A percentile compares a stretch with the other conserved stretches of the same genome.
phyloP scores from a whole-genome alignment of 305 asterid genomes.

The Fraxinus platypoda region DNA sequence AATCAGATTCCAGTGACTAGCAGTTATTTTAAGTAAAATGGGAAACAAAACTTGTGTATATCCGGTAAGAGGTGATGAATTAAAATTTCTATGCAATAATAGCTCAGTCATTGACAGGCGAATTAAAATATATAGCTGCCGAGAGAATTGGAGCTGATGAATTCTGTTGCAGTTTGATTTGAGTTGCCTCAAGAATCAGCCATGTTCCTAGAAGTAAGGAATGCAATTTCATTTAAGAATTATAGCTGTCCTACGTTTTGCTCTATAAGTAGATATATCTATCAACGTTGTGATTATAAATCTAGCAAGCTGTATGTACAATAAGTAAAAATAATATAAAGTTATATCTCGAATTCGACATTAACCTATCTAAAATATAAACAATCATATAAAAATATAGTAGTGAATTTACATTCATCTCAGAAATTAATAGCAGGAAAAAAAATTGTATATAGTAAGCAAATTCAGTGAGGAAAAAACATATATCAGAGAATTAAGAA shows the following conservation, averaged over 20 bases:
- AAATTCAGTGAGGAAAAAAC: background rate
- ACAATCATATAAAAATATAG: background rate
- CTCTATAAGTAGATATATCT: constrained; percentile 14
- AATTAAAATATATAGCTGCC: background rate
- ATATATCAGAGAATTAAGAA: constrained; percentile 5
- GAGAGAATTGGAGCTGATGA: background rate
- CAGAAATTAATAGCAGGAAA: constrained; percentile 13
- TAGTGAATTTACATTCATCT: constrained; percentile 9
- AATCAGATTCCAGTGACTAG: background rate
- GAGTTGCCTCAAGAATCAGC: constrained; percentile 3
- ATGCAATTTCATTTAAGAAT: background rate
- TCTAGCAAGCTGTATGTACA: constrained; percentile 7
- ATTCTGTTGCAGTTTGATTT: background rate
- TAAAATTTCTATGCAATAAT: background rate
- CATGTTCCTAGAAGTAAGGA: background rate
- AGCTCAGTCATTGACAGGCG: background rate
- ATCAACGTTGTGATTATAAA: background rate
- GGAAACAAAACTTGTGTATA: background rate
- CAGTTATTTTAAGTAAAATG: background rate
- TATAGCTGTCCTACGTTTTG: background rate
- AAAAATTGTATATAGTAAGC: background rate
- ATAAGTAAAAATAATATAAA: background rate
- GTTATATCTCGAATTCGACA: constrained; percentile 12
- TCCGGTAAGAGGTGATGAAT: background rate
- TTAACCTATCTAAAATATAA: constrained; percentile 2